Percentiles rank a stretch among this genome's conserved stretches.
Evolutionary conservation across 495 filamentous ascomycete species (phyloP).

Genomic region (Amphirosellinia nigrospora): DNA sequence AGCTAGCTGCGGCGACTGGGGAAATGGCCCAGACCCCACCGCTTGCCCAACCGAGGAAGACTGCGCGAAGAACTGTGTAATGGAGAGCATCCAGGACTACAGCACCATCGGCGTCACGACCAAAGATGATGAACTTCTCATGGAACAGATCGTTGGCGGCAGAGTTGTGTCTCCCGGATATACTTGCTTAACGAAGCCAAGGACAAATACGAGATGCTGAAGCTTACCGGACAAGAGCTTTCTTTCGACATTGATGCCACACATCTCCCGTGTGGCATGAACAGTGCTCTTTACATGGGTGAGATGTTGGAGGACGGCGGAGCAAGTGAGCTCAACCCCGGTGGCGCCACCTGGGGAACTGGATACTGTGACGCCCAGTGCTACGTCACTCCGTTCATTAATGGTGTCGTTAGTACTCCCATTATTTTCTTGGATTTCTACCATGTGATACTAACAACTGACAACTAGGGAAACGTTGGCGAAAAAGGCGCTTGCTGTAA

Average conservation of each 20-base stretch:
- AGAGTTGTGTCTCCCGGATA: constrained; percentile 56
- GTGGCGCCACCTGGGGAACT: constrained; percentile 68
- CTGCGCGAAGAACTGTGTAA: constrained; percentile 57
- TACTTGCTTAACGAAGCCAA: constrained; percentile 64
- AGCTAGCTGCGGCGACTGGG: constrained; percentile 48
- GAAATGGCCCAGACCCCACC: constrained; percentile 49
- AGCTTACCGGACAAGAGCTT: constrained; percentile 64
- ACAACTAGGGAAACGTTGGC: constrained; percentile 53
- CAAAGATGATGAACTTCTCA: constrained; percentile 45
- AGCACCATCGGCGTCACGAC: constrained; percentile 52
- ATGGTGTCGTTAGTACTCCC: constrained; percentile 54
- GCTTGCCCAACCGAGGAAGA: constrained; percentile 57
- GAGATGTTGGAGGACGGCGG: constrained; percentile 67
- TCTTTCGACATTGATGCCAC: constrained; percentile 69
- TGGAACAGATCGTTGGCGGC: constrained; percentile 49
- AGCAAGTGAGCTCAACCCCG: constrained; percentile 60
- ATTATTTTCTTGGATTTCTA: neutral
- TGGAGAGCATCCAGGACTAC: constrained; percentile 49
- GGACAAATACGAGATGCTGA: constrained; percentile 64
- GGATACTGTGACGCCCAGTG: constrained; percentile 78
- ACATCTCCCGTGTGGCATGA: constrained; percentile 67
- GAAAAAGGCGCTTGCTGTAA: constrained; percentile 60
- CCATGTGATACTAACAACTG: neutral
- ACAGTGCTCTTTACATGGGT: constrained; percentile 70
- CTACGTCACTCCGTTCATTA: constrained; percentile 60